Conservation (phyloP, 164 flowering plant genomes). For the Brasenia schreberi region DNA sequence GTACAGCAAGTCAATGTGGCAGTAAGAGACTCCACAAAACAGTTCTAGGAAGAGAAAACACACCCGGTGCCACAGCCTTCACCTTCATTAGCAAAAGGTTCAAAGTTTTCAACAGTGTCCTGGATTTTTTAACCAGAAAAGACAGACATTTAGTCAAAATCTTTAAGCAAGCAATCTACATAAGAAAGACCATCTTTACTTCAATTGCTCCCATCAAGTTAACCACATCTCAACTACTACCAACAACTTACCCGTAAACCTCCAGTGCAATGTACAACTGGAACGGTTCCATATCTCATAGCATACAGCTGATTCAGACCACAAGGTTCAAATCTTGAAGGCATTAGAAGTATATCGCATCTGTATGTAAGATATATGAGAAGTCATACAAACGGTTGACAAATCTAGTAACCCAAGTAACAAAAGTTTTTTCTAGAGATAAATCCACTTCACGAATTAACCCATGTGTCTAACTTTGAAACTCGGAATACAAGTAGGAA, state of each 20-base stretch:
- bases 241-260: slow-evolving; percentile 71
- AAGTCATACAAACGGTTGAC: too few species aligned
- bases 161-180: neutral
- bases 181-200: neutral
- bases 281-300: slow-evolving; percentile 93
- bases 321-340: slow-evolving; percentile 97
- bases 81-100: slow-evolving; percentile 59
- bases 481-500: neutral
- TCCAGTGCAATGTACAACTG: slow-evolving; percentile 89
- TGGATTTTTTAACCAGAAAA: slow-evolving; percentile 11
- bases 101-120: slow-evolving; percentile 80
- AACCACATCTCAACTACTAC: too few species aligned
- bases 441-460: too few species aligned
- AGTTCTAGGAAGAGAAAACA: slow-evolving; percentile 8
- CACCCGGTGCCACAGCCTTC: slow-evolving; percentile 82
- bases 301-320: slow-evolving; percentile 95
- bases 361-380: slow-evolving; percentile 22
- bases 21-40: neutral
- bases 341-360: slow-evolving; percentile 91
- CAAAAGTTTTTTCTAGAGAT: too few species aligned
- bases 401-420: too few species aligned
- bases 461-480: too few species aligned
- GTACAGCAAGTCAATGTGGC: too few species aligned
- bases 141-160: neutral
- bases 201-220: too few species aligned